Percentiles rank a stretch among this genome's conserved stretches.
These are phyloP conservation scores for Melaleuca alternifolia DNA, from an alignment of 345 rosid species.

Conservation along the genomic window DNA sequence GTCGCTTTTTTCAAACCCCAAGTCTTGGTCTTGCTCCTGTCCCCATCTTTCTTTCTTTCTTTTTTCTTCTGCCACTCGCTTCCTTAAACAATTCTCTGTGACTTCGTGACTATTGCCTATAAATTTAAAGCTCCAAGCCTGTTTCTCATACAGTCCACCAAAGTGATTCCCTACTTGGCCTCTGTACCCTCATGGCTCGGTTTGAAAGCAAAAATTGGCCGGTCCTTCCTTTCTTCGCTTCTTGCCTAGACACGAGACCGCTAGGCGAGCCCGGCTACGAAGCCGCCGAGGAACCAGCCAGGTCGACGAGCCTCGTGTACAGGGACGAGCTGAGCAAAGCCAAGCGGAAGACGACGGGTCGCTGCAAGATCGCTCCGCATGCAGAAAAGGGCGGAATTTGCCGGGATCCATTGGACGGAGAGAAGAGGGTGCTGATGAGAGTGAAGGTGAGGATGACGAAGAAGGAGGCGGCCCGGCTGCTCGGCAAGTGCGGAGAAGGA, in stretches of 20 bases:
- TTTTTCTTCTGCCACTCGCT: neutral
- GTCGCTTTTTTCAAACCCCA: neutral
- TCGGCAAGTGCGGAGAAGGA: slow-evolving; percentile 38
- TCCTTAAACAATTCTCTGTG: neutral
- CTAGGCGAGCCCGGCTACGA: neutral
- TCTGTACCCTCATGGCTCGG: neutral
- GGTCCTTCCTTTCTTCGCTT: neutral
- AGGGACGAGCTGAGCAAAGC: slow-evolving; percentile 16
- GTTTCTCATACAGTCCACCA: neutral
- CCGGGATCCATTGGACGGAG: neutral
- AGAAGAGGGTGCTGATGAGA: slow-evolving; percentile 16
- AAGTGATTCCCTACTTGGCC: neutral
- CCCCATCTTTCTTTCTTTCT: too few species aligned
- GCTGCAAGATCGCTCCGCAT: slow-evolving; percentile 5
- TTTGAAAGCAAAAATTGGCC: neutral
- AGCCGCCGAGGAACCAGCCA: neutral
- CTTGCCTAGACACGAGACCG: neutral
- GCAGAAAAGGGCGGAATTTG: neutral
- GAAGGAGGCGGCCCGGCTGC: slow-evolving; percentile 37
- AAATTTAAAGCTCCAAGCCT: neutral
- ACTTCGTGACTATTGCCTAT: neutral
- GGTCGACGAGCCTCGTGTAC: slow-evolving; percentile 1
- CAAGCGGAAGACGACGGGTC: neutral
- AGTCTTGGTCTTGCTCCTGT: neutral
- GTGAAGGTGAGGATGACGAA: slow-evolving; percentile 63